Evolutionary conservation across 768 basidiomycete genomes (phyloP).

Genomic region (Chalciporus pseudorubinellus): DNA sequence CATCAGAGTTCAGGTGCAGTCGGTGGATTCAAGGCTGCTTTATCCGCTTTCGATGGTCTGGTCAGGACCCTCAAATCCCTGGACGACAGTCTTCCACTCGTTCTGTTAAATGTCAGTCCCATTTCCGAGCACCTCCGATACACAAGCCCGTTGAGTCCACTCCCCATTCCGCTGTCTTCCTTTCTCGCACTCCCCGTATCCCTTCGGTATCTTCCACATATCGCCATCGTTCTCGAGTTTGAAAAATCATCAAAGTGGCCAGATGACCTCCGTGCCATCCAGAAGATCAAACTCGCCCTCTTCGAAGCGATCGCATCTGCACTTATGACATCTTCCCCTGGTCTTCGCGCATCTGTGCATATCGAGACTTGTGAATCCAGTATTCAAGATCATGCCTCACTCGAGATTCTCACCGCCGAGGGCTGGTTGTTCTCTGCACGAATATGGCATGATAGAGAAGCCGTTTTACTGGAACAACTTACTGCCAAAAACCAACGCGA

Average conservation of each 20-base stretch:
- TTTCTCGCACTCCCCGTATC: slow-evolving; percentile 51
- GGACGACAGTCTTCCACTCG: slow-evolving; percentile 70
- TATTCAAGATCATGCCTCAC: slow-evolving; percentile 62
- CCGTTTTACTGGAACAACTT: slow-evolving; percentile 69
- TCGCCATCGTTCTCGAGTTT: slow-evolving; percentile 81
- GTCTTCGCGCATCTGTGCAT: slow-evolving; percentile 57
- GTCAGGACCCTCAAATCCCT: slow-evolving; percentile 74
- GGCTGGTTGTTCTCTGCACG: slow-evolving; percentile 86
- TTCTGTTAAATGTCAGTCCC: slow-evolving; percentile 73
- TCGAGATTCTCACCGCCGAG: slow-evolving; percentile 76
- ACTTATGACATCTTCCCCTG: slow-evolving; percentile 52
- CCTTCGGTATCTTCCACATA: slow-evolving; percentile 64
- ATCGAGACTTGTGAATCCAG: slow-evolving; percentile 51
- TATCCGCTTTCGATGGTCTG: slow-evolving; percentile 76
- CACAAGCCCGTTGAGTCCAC: slow-evolving; percentile 77
- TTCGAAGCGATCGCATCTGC: slow-evolving; percentile 74
- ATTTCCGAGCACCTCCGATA: slow-evolving; percentile 76
- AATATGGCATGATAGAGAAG: slow-evolving; percentile 89
- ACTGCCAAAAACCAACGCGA: slow-evolving; percentile 51
- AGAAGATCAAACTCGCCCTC: slow-evolving; percentile 92
- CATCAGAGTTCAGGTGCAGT: slow-evolving; percentile 34
- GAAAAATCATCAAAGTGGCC: slow-evolving; percentile 95
- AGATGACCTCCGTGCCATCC: slow-evolving; percentile 87
- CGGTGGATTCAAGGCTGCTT: slow-evolving; percentile 68
- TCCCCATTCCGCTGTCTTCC: slow-evolving; percentile 59